These are phyloP conservation scores for Trichoderma sp. DNA, from an alignment of 2,329 filamentous ascomycete species.

Conservation along the genomic window DNA sequence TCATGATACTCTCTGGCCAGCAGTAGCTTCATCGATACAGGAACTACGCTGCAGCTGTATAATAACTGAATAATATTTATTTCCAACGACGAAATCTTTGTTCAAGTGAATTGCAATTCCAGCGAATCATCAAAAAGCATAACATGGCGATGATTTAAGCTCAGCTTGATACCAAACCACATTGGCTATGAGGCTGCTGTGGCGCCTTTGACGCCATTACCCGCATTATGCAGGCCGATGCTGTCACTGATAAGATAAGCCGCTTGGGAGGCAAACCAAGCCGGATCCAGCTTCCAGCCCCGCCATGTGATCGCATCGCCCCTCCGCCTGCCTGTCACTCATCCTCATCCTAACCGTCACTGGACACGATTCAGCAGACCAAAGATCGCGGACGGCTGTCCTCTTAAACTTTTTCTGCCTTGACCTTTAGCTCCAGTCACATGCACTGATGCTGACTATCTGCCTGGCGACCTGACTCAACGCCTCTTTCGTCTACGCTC, in stretches of 20 bases:
- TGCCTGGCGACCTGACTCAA: not conserved
- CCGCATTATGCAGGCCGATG: not conserved
- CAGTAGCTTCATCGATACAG: not conserved
- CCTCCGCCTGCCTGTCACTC: constrained; percentile 19
- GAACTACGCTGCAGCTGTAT: not conserved
- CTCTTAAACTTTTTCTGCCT: not conserved
- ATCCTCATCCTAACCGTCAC: constrained; percentile 28
- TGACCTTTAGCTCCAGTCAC: not conserved
- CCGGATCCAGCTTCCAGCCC: constrained; percentile 28
- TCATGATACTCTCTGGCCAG: not conserved
- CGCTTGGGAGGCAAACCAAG: constrained; percentile 17
- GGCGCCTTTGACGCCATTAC: not conserved
- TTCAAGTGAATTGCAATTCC: not conserved
- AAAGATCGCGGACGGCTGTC: not conserved
- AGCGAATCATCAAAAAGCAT: not conserved
- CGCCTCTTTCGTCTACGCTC: not conserved
- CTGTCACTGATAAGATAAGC: constrained; percentile 27
- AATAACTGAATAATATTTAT: not conserved
- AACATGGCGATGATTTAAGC: not conserved
- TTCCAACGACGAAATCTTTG: not conserved
- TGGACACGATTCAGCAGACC: constrained; percentile 15
- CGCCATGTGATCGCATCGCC: constrained; percentile 41
- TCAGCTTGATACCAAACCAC: not conserved
- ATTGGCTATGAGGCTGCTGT: not conserved
- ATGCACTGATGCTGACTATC: not conserved